Conservation (phyloP, 202 grass and related monocot genomes). For the Cymbopogon flexuosus region DNA sequence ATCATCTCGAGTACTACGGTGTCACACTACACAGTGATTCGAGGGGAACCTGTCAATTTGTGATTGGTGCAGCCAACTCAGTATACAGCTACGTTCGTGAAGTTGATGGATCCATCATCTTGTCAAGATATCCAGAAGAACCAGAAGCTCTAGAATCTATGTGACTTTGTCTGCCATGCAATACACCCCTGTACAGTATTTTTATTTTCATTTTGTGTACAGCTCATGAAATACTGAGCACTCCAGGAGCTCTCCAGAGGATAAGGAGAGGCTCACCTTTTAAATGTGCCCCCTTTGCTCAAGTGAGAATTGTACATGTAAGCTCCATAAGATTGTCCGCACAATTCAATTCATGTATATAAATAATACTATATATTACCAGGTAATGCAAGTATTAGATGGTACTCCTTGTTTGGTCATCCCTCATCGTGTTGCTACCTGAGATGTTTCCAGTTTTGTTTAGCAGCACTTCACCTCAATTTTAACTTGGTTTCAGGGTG, state of each 20-base stretch:
- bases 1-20: slow-evolving; percentile 80
- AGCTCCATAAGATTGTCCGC: slow-evolving; percentile 33
- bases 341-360: slow-evolving; percentile 23
- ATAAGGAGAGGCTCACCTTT: slow-evolving; percentile 42
- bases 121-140: slow-evolving; percentile 41
- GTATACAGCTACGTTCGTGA: slow-evolving; percentile 36
- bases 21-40: slow-evolving; percentile 59
- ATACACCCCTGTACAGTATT: slow-evolving; percentile 33
- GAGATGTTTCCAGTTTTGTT: neutral
- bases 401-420: neutral
- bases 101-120: slow-evolving; percentile 38
- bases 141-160: slow-evolving; percentile 12
- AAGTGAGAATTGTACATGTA: slow-evolving; percentile 43
- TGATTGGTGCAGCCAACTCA: slow-evolving; percentile 37
- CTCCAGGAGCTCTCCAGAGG: slow-evolving; percentile 37
- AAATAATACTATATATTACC: neutral
- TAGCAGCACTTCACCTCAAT: neutral
- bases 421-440: neutral
- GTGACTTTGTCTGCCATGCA: slow-evolving; percentile 14
- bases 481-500: slow-evolving; percentile 13
- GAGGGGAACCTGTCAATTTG: slow-evolving; percentile 53
- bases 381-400: slow-evolving; percentile 30
- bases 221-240: slow-evolving; percentile 24
- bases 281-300: slow-evolving; percentile 38
- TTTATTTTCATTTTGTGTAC: slow-evolving; percentile 36